Evolutionary conservation across 345 rosid genomes (phyloP).

Genomic region (Lumnitzera racemosa): DNA sequence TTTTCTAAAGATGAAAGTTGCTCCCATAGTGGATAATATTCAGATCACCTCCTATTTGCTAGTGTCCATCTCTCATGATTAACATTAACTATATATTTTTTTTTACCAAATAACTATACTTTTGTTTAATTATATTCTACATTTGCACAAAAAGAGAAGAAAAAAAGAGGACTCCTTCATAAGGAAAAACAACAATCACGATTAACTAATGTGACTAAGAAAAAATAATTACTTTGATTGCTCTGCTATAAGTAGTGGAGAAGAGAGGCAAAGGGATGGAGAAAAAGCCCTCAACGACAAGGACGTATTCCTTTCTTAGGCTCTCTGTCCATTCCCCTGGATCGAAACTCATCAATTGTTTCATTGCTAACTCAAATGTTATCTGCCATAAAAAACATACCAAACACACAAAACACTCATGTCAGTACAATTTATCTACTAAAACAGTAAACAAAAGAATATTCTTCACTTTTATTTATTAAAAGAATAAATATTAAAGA

Average conservation of each 20-base stretch:
- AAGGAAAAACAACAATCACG: not conserved
- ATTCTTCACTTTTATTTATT: not conserved
- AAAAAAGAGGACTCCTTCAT: not conserved
- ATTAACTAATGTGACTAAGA: too few species aligned
- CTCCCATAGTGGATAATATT: too few species aligned
- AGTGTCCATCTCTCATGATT: too few species aligned
- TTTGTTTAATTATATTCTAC: too few species aligned
- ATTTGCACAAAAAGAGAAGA: too few species aligned
- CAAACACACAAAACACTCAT: not conserved
- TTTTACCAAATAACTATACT: too few species aligned
- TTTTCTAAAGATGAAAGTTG: too few species aligned
- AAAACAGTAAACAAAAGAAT: not conserved
- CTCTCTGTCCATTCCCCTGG: slow-evolving; percentile 89
- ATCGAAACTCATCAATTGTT: slow-evolving; percentile 87
- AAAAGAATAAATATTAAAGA: too few species aligned
- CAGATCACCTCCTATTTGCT: too few species aligned
- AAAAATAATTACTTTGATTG: slow-evolving; percentile 28
- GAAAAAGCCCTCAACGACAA: slow-evolving; percentile 90
- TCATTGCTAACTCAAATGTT: slow-evolving; percentile 75
- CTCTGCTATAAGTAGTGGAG: slow-evolving; percentile 71
- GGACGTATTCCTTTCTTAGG: slow-evolving; percentile 77
- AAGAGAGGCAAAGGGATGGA: slow-evolving; percentile 65
- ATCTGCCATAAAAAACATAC: slow-evolving; percentile 31
- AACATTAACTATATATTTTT: too few species aligned
- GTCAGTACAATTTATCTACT: not conserved